These are phyloP conservation scores for Ramalina intermedia DNA, from an alignment of 495 filamentous ascomycete species.

Conservation along the genomic window DNA sequence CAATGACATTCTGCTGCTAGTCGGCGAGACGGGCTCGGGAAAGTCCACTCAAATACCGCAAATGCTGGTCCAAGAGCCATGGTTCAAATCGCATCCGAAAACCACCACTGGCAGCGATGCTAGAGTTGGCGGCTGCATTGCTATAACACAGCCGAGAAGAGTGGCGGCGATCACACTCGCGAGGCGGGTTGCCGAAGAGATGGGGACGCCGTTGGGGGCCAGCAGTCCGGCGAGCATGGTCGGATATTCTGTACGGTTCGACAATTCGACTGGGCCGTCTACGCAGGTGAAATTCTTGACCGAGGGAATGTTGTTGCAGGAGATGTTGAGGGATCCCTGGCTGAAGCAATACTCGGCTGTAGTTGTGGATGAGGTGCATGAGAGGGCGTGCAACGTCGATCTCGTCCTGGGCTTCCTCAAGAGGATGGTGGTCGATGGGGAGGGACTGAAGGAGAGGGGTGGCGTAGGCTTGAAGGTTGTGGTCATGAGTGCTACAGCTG, in stretches of 20 bases:
- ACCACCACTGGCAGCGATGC: background rate
- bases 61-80: constrained; percentile 64
- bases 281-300: constrained; percentile 87
- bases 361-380: constrained; percentile 93
- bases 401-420: constrained; percentile 76
- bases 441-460: constrained; percentile 35
- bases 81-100: constrained; percentile 47
- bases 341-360: constrained; percentile 76
- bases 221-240: constrained; percentile 56
- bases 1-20: constrained; percentile 67
- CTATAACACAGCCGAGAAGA: constrained; percentile 85
- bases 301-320: constrained; percentile 92
- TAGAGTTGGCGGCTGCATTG: constrained; percentile 70
- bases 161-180: constrained; percentile 93
- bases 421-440: constrained; percentile 46
- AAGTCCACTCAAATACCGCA: constrained; percentile 97
- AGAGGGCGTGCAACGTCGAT: constrained; percentile 93
- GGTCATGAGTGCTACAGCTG: constrained; percentile 93
- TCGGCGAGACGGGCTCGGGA: constrained; percentile 90
- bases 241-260: constrained; percentile 89
- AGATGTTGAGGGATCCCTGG: constrained; percentile 75
- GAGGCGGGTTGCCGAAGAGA: constrained; percentile 74
- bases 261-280: constrained; percentile 58
- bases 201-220: constrained; percentile 65
- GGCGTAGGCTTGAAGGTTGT: constrained; percentile 72